Evolutionary conservation across 495 filamentous ascomycete genomes (phyloP).

Genomic region (Penicillium parvum): DNA sequence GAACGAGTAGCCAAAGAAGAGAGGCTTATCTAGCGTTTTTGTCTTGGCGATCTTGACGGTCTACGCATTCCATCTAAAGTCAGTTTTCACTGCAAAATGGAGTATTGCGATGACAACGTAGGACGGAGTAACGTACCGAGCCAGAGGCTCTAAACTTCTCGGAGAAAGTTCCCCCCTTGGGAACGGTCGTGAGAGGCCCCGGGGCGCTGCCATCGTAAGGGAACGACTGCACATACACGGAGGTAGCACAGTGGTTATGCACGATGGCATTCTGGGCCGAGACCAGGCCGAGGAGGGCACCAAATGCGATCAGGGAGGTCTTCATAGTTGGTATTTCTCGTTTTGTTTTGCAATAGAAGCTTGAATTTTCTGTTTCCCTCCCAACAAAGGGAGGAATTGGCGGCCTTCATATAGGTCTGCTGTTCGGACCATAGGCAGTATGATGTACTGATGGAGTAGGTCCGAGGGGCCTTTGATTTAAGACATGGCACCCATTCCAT

Average conservation of each 20-base stretch:
- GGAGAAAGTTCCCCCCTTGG: conserved; percentile 22
- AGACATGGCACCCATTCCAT: conserved; percentile 15
- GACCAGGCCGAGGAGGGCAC: conserved; percentile 21
- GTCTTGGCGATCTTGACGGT: conserved; percentile 28
- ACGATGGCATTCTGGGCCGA: conserved; percentile 28
- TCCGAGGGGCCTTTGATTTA: conserved; percentile 11
- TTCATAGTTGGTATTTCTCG: conserved; percentile 21
- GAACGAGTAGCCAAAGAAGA: conserved; percentile 32
- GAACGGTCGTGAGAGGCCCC: conserved; percentile 25
- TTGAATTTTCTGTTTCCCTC: conserved; percentile 11
- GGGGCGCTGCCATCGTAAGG: conserved; percentile 27
- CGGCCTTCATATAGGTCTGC: conserved; percentile 22
- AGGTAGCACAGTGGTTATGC: conserved; percentile 21
- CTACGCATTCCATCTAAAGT: conserved; percentile 16
- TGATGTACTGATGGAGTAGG: conserved; percentile 13
- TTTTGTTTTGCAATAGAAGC: conserved; percentile 11
- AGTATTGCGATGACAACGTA: conserved; percentile 1
- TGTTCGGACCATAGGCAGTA: conserved; percentile 7
- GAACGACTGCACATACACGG: conserved; percentile 29
- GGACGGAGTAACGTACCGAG: conserved; percentile 20
- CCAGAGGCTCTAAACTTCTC: conserved; percentile 24
- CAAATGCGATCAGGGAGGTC: conserved; percentile 16
- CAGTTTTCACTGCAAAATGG: conserved; percentile 9
- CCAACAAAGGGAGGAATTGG: conserved; percentile 7
- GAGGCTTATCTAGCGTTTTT: conserved; percentile 23